phyloP scores from a whole-genome alignment of 2,329 filamentous ascomycete species.

The Cyphellophora attinorum region DNA sequence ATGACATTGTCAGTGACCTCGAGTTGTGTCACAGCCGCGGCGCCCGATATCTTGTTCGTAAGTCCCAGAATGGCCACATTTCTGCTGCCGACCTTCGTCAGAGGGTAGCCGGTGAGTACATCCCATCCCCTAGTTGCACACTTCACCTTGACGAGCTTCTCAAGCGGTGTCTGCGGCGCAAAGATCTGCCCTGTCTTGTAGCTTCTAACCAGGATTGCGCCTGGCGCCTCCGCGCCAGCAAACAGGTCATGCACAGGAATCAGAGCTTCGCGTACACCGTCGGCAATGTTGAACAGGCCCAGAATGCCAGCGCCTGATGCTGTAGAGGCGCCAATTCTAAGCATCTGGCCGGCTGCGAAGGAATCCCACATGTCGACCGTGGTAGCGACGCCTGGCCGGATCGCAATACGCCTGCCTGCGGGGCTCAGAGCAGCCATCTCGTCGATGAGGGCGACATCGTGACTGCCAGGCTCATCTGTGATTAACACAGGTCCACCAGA shows the following conservation, averaged over 20 bases:
- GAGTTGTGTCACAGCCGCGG: conserved; percentile 68
- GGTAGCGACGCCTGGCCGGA: conserved; percentile 68
- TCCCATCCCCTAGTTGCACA: conserved; percentile 64
- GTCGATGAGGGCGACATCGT: conserved; percentile 65
- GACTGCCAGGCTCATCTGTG: conserved; percentile 76
- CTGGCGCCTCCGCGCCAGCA: conserved; percentile 49
- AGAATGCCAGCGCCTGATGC: conserved; percentile 66
- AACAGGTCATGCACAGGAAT: conserved; percentile 63
- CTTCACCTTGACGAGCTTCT: conserved; percentile 50
- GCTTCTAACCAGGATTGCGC: neutral
- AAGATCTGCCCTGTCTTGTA: too few species aligned
- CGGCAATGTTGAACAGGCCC: conserved; percentile 73
- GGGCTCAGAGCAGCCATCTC: conserved; percentile 73
- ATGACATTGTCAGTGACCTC: too few species aligned
- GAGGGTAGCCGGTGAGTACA: conserved; percentile 65
- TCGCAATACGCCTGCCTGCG: conserved; percentile 69
- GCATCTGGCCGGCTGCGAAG: conserved; percentile 62
- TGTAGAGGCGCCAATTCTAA: conserved; percentile 62
- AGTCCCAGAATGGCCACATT: conserved; percentile 63
- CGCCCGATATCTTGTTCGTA: conserved; percentile 80
- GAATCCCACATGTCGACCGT: conserved; percentile 63
- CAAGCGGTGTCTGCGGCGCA: conserved; percentile 35
- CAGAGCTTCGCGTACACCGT: conserved; percentile 54
- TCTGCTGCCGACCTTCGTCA: conserved; percentile 37
- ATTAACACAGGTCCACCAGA: conserved; percentile 91